Percentiles rank a stretch among this genome's conserved stretches.
phyloP scores from a whole-genome alignment of 2,329 filamentous ascomycete genomes.

The Emmonsia crescens region DNA sequence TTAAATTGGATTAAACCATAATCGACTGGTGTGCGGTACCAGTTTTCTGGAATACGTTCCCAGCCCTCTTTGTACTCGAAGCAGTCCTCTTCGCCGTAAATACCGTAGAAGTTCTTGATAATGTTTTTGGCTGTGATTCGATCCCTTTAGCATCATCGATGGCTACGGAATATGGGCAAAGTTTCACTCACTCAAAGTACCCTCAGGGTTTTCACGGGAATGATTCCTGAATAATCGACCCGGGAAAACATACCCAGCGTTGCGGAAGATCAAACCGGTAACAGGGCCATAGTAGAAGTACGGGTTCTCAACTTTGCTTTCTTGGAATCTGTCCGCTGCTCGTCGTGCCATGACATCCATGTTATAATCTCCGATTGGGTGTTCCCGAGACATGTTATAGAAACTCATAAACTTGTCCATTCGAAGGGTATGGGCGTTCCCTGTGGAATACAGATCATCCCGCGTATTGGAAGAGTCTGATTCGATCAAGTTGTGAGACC shows the following conservation, averaged over 20 bases:
- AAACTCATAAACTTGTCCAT: slow-evolving; percentile 42
- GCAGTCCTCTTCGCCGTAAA: slow-evolving; percentile 33
- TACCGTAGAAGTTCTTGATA: slow-evolving; percentile 39
- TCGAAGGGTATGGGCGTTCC: slow-evolving; percentile 42
- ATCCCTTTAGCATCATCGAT: slow-evolving; percentile 4
- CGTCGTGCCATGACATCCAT: slow-evolving; percentile 36
- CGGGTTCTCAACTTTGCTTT: slow-evolving; percentile 42
- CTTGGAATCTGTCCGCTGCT: slow-evolving; percentile 35
- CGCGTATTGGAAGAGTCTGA: slow-evolving; percentile 44
- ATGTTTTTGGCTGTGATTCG: slow-evolving; percentile 26
- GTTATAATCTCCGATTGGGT: slow-evolving; percentile 26
- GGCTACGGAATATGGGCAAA: neutral
- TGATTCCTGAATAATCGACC: slow-evolving; percentile 37
- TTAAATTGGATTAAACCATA: slow-evolving; percentile 38
- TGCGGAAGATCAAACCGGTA: slow-evolving; percentile 40
- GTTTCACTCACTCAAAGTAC: slow-evolving; percentile 25
- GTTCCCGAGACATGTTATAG: slow-evolving; percentile 27
- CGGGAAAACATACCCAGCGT: slow-evolving; percentile 39
- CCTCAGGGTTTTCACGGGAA: slow-evolving; percentile 30
- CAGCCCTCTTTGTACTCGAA: slow-evolving; percentile 38
- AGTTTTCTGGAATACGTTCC: slow-evolving; percentile 44
- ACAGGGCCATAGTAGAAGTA: slow-evolving; percentile 46
- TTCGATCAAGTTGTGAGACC: slow-evolving; percentile 48
- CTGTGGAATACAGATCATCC: slow-evolving; percentile 42
- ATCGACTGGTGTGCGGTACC: slow-evolving; percentile 37